Evolutionary conservation across 225 moss, liverwort and hornwort genomes (phyloP).

Genomic region (Antitrichia curtipendula): DNA sequence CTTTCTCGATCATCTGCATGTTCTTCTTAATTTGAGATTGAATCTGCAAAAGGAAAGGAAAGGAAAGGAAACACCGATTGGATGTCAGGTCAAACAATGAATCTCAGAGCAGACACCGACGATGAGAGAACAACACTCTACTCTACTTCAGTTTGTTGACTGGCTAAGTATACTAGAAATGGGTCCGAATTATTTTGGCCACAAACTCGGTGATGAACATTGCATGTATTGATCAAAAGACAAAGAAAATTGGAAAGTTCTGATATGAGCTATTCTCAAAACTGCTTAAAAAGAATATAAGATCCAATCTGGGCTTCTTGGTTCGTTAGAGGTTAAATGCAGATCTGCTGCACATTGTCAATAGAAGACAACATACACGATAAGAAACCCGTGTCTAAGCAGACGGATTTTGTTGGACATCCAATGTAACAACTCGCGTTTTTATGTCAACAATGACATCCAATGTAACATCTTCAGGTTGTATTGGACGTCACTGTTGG

Average conservation of each 20-base stretch:
- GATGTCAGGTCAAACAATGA: not conserved
- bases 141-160: not conserved
- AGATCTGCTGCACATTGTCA: not conserved
- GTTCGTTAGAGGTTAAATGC: not conserved
- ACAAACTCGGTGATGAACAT: not conserved
- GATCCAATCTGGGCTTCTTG: not conserved
- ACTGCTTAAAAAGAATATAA: not conserved
- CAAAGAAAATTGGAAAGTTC: too few species aligned
- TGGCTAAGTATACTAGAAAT: not conserved
- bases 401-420: too few species aligned
- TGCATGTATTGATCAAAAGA: not conserved
- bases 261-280: not conserved
- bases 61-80: not conserved
- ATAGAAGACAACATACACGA: not conserved
- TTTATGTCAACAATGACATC: too few species aligned
- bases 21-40: constrained; percentile 69
- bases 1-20: constrained; percentile 62
- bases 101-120: not conserved
- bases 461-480: too few species aligned
- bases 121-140: not conserved
- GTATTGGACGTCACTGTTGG: too few species aligned
- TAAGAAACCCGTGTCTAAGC: too few species aligned
- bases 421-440: too few species aligned
- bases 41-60: constrained; percentile 20
- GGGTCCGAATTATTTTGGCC: not conserved